These are phyloP conservation scores for Mucor racemosus DNA, from an alignment of 371 early-diverging fungal genomes.

Conservation along the genomic window DNA sequence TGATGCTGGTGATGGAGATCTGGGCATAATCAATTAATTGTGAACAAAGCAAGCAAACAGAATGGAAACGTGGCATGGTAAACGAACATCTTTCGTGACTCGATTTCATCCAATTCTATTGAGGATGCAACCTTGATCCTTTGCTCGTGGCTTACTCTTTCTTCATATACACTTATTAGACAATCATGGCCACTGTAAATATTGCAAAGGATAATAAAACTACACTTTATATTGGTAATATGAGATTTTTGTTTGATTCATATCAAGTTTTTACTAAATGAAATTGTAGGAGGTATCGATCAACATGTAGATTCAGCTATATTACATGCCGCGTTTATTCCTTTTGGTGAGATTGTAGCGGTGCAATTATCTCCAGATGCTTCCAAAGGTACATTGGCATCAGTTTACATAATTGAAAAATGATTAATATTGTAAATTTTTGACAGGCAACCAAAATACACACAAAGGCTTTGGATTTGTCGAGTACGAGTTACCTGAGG, in stretches of 20 bases:
- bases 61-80: background rate
- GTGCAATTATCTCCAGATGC: constrained; percentile 86
- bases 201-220: constrained; percentile 52
- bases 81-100: background rate
- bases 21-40: constrained; percentile 30
- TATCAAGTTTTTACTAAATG: background rate
- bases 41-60: constrained; percentile 5
- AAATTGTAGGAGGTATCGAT: constrained; percentile 77
- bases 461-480: constrained; percentile 96
- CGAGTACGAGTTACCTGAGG: constrained; percentile 85
- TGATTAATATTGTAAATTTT: too few relatives aligned
- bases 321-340: constrained; percentile 90
- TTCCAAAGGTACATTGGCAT: background rate
- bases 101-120: background rate
- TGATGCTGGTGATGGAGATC: constrained; percentile 52
- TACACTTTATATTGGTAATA: constrained; percentile 59
- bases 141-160: constrained; percentile 11
- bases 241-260: background rate
- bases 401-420: background rate
- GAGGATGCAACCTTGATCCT: background rate
- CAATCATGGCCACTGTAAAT: constrained; percentile 27
- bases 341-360: constrained; percentile 95
- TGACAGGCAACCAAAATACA: constrained; percentile 44
- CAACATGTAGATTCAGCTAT: constrained; percentile 77
- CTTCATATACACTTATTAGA: background rate